Evolutionary conservation across 2,329 filamentous ascomycete genomes (phyloP).

Genomic region (Botrytis tulipae): DNA sequence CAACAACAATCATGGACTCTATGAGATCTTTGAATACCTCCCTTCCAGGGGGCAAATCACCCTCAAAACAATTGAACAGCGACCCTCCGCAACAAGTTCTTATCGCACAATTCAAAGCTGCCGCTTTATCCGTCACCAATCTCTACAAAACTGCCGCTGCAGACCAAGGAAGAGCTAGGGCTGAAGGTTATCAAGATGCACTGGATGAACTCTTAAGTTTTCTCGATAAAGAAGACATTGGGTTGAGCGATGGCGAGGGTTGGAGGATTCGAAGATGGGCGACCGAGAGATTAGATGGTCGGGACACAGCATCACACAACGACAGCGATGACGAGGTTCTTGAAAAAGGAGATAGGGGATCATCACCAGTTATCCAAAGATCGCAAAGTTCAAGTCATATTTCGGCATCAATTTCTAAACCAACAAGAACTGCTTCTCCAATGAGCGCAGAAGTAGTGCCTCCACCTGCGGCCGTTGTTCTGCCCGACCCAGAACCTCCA

Average conservation of each 20-base stretch:
- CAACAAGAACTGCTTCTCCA: conserved; percentile 33
- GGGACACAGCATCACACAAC: conserved; percentile 52
- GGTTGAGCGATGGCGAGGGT: conserved; percentile 75
- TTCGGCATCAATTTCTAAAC: conserved; percentile 1
- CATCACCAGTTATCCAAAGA: conserved; percentile 57
- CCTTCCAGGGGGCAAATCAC: conserved; percentile 49
- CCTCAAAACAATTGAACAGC: conserved; percentile 43
- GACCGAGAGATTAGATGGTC: conserved; percentile 66
- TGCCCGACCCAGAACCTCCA: conserved; percentile 23
- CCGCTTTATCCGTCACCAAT: conserved; percentile 90
- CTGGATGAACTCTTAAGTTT: conserved; percentile 86
- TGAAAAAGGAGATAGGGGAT: conserved; percentile 59
- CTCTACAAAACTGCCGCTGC: conserved; percentile 89
- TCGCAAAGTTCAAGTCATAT: conserved; percentile 45
- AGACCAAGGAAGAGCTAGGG: conserved; percentile 71
- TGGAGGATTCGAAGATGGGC: conserved; percentile 62
- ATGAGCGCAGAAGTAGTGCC: conserved; percentile 39
- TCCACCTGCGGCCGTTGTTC: conserved; percentile 21
- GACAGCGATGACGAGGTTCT: conserved; percentile 67
- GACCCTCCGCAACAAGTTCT: conserved; percentile 66
- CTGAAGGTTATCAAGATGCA: conserved; percentile 89
- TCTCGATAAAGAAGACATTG: conserved; percentile 77
- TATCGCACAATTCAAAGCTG: conserved; percentile 79
- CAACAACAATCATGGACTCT: conserved; percentile 52
- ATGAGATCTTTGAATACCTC: conserved; percentile 63